A percentile compares a stretch with the other conserved stretches of the same genome.
Evolutionary conservation across 352 stramenopile genomes (phyloP).

Genomic region (Lagenidium giganteum): DNA sequence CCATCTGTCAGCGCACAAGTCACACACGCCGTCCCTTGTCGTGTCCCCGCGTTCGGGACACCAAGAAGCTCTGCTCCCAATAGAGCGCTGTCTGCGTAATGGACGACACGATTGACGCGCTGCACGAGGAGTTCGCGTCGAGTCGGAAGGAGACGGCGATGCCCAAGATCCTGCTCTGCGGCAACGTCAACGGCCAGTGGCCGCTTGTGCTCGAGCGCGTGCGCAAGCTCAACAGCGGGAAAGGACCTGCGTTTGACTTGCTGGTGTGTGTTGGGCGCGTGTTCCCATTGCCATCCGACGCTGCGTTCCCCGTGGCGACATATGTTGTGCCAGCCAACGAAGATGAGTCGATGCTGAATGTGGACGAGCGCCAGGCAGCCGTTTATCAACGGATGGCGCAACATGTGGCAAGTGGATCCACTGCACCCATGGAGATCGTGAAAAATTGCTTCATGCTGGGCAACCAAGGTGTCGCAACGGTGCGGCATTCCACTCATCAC

Average conservation of each 20-base stretch:
- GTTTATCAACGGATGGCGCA: conserved; percentile 27
- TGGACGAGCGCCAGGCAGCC: conserved; percentile 20
- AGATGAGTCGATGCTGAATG: conserved; percentile 13
- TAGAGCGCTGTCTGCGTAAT: too few species aligned
- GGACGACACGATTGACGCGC: too few species aligned
- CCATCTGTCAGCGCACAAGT: too few species aligned
- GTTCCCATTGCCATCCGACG: conserved; percentile 38
- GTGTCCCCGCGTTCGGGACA: too few species aligned
- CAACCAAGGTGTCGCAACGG: conserved; percentile 26
- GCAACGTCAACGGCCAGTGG: conserved; percentile 43
- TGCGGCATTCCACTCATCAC: too few species aligned
- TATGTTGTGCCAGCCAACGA: conserved; percentile 38
- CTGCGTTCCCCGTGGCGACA: conserved; percentile 37
- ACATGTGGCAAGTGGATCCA: background rate
- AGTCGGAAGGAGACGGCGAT: too few species aligned
- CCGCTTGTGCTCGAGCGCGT: conserved; percentile 47
- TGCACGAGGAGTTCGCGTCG: too few species aligned
- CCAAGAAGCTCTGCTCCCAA: too few species aligned
- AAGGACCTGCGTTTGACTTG: conserved; percentile 47
- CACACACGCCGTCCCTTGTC: too few species aligned
- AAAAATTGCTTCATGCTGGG: conserved; percentile 34
- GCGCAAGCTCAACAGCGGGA: conserved; percentile 44
- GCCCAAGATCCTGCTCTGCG: conserved; percentile 59
- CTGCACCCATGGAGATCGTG: conserved; percentile 22
- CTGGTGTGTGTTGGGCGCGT: conserved; percentile 48